Evolutionary conservation across 148 eudicot species (phyloP).

Genomic region (Persicaria maculosa): DNA sequence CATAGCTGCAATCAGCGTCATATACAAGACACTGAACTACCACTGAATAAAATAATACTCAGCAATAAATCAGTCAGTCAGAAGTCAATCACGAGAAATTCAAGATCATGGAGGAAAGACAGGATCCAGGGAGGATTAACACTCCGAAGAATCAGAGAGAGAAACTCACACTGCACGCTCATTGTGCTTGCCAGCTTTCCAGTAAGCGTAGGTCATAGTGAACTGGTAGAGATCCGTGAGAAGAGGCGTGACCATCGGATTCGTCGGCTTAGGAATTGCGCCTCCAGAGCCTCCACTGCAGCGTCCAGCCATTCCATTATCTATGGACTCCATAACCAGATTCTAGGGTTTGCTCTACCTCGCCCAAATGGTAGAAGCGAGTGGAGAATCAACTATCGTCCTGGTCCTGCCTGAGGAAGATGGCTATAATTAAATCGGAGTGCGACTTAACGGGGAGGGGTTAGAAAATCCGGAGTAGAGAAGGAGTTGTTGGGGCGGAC

Average conservation of each 20-base stretch:
- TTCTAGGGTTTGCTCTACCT: slow-evolving; percentile 30
- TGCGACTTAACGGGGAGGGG: too few relatives aligned
- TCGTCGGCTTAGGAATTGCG: slow-evolving; percentile 42
- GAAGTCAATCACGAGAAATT: neutral
- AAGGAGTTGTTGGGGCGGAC: too few relatives aligned
- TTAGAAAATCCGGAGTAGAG: too few relatives aligned
- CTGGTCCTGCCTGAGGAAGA: too few relatives aligned
- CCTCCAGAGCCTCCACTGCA: neutral
- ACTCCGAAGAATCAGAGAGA: neutral
- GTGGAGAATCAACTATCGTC: too few relatives aligned
- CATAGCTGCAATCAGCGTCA: too few relatives aligned
- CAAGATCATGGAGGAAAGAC: neutral
- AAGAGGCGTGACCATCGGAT: slow-evolving; percentile 92
- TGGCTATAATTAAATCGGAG: too few relatives aligned
- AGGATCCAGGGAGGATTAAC: too few relatives aligned
- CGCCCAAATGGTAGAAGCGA: too few relatives aligned
- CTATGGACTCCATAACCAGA: slow-evolving; percentile 35
- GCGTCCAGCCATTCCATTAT: slow-evolving; percentile 24
- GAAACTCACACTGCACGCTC: slow-evolving; percentile 77
- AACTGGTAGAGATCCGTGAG: slow-evolving; percentile 89
- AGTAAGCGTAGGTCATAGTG: slow-evolving; percentile 98
- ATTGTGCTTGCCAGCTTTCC: slow-evolving; percentile 89
- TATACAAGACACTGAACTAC: too few relatives aligned
- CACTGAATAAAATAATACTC: too few relatives aligned
- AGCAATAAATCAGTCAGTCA: too few relatives aligned